Base-by-base conservation (phyloP, 163 green algal genomes). In the Prototheca wickerhamii region DNA sequence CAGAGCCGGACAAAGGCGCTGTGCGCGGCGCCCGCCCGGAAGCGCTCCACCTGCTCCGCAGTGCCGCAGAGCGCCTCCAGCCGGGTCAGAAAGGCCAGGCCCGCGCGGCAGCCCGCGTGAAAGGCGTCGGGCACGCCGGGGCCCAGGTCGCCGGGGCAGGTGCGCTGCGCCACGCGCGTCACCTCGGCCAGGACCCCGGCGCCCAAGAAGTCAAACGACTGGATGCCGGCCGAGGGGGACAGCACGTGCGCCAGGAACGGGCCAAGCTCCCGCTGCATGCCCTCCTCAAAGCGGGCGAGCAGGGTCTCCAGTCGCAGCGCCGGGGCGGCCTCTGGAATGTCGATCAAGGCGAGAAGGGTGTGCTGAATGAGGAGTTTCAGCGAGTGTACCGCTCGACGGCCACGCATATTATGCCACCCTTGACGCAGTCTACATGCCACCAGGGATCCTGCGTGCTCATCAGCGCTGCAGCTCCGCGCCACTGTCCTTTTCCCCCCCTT, bases 101-200 rank as follows among this genome's bases (percentile, higher is more conserved):
- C 74, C 7, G 90, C 88, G 7, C 68, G 55, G 76, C 90, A 96
- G 79, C 94, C 94, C 57, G 71, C 66, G 40, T 91, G 84, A 73
- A 98, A 98, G 21, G 76, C 64, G 2, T 74, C 64, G 0, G 90
- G 91, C 33, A 87, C 79, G 31, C 90, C 91, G 1, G 89, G 86
- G 2, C 81, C 90, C 62, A 93, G 95, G n/a, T 82, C 82, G 28
- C 72, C 82, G 85, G 82, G 62, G 35, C 20, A 65, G 6, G 59
- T 53, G 3, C 74, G 67, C 2, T 75, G 65, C 4, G 97, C 33
- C 32, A 76, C 70, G 1, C 51, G 42, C 20, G 86, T 63, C 52
- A 96, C 76, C 76, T 96, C 83, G 3, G 74, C 68, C 69, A 97
- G 80, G 33, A 97, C 64, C 42, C 79, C 74, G 53, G 72, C 78